phyloP scores from a whole-genome alignment of 2,329 filamentous ascomycete species.

The Neonectria coccinea region DNA sequence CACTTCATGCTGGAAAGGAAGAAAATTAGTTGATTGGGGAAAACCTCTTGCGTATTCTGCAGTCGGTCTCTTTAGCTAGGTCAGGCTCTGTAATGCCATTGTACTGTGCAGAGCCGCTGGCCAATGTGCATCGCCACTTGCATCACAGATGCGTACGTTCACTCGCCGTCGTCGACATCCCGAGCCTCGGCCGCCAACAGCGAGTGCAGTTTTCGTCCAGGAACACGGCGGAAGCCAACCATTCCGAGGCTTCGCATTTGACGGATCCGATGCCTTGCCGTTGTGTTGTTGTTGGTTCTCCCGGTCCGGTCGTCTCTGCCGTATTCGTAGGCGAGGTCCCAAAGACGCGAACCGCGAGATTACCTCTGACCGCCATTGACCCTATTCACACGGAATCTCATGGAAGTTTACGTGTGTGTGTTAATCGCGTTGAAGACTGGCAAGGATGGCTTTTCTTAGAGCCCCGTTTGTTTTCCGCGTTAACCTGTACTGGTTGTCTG shows the following conservation, averaged over 20 bases:
- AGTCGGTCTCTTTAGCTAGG: background rate
- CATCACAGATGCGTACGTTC: background rate
- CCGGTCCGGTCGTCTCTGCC: background rate
- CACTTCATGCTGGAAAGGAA: background rate
- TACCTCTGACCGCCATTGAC: slow-evolving; percentile 9
- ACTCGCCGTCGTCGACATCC: background rate
- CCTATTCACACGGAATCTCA: slow-evolving; percentile 9
- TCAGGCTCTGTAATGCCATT: slow-evolving; percentile 5
- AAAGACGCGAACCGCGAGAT: background rate
- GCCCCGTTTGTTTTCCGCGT: slow-evolving; percentile 21
- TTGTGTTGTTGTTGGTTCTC: background rate
- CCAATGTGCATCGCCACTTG: slow-evolving; percentile 18
- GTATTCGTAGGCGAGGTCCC: slow-evolving; percentile 5
- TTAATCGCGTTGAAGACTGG: slow-evolving; percentile 18
- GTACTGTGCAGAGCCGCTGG: slow-evolving; percentile 14
- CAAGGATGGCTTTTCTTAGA: slow-evolving; percentile 20
- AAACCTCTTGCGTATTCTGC: background rate
- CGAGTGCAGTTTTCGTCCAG: slow-evolving; percentile 19
- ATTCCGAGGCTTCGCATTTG: background rate
- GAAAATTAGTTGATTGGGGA: background rate
- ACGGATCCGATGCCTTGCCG: background rate
- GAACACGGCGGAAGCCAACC: slow-evolving; percentile 17
- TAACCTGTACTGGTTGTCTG: background rate
- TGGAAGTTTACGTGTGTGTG: slow-evolving; percentile 16
- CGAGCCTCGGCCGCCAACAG: background rate